Conservation (phyloP, 2,329 filamentous ascomycete genomes). For the Ascocoryne sarcoides region DNA sequence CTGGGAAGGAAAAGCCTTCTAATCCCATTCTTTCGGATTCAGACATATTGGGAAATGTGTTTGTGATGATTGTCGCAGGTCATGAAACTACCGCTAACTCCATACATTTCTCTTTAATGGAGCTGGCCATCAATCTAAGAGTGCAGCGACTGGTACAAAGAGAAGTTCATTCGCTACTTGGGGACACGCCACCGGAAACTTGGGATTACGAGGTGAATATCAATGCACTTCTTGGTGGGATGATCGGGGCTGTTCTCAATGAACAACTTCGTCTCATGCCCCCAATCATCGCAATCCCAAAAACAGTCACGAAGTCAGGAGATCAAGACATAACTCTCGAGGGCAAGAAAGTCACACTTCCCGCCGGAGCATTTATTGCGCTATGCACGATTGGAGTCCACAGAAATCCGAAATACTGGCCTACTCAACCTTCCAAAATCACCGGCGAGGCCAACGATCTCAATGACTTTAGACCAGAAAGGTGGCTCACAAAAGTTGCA, state of each 20-base stretch:
- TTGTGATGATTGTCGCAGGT: slow-evolving; percentile 61
- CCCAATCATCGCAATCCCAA: slow-evolving; percentile 64
- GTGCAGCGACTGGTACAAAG: slow-evolving; percentile 58
- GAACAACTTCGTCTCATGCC: slow-evolving; percentile 68
- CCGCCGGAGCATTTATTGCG: slow-evolving; percentile 45
- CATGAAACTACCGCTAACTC: slow-evolving; percentile 75
- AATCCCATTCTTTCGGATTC: slow-evolving; percentile 46
- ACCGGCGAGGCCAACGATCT: slow-evolving; percentile 44
- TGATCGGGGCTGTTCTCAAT: slow-evolving; percentile 68
- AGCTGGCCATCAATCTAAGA: slow-evolving; percentile 55
- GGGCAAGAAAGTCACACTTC: slow-evolving; percentile 49
- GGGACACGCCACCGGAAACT: slow-evolving; percentile 43
- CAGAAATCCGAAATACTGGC: slow-evolving; percentile 67
- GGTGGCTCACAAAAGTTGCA: slow-evolving; percentile 49
- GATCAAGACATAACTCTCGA: slow-evolving; percentile 51
- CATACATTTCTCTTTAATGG: slow-evolving; percentile 61
- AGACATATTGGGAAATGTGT: slow-evolving; percentile 66
- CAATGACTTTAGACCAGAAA: slow-evolving; percentile 60
- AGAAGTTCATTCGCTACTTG: slow-evolving; percentile 59
- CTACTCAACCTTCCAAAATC: slow-evolving; percentile 31
- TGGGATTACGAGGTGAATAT: slow-evolving; percentile 67
- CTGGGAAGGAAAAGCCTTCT: slow-evolving; percentile 42
- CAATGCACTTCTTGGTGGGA: slow-evolving; percentile 56
- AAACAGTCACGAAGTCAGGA: slow-evolving; percentile 41
- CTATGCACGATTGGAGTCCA: slow-evolving; percentile 50